Base-by-base conservation (phyloP, 768 basidiomycete species). In the Lentinus tigrinus region DNA sequence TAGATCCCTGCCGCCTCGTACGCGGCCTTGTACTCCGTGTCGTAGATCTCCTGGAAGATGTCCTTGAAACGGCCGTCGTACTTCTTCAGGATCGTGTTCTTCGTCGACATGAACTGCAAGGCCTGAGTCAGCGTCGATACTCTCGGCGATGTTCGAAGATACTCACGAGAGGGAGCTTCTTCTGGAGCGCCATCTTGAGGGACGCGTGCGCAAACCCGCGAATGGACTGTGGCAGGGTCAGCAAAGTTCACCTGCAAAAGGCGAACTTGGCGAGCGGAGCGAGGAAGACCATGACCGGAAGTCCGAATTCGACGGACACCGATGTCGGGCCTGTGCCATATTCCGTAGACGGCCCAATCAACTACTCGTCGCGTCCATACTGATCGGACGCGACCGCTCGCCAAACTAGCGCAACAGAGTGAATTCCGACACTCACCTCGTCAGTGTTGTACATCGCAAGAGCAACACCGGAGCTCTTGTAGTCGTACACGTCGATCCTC, bases 1-100 rank as follows among this genome's bases (percentile, higher is more conserved):
- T 90, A 93, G 65, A 92, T 88, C 8, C 85, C 87, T 6, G 78
- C 75, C 13, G 76, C 80, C 60, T 93, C 86, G 67, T 89, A 95
- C 52, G 78, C 75, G 1, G 78, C 58, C 71, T 88, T 88, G 81
- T 94, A 95, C 56, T 85, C 74, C 79, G 77, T 67, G 7, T 96
- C 92, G 72, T 93, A 99, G 67, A 98, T 88, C 68, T 97, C 94
- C 73, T 98, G 87, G 87, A 99, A 97, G 70, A 96, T 95, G 68
- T 99, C 97, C 80, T 99, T 99, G 85, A 98, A 99, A 28, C 95
- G 85, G 43, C 97, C 97, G 69, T 98, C 97, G 73, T 99, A 99
- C 71, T 89, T 95, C 79, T 99, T 96, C 70, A 96, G 69, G 75
- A 96, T 95, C 23, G 93, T 96, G 76, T 96, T 98, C 79, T 99